Percentiles rank a stretch among this genome's conserved stretches.
These are phyloP conservation scores for Candida krabiensis DNA, from an alignment of 805 yeast genomes.

Conservation along the genomic window DNA sequence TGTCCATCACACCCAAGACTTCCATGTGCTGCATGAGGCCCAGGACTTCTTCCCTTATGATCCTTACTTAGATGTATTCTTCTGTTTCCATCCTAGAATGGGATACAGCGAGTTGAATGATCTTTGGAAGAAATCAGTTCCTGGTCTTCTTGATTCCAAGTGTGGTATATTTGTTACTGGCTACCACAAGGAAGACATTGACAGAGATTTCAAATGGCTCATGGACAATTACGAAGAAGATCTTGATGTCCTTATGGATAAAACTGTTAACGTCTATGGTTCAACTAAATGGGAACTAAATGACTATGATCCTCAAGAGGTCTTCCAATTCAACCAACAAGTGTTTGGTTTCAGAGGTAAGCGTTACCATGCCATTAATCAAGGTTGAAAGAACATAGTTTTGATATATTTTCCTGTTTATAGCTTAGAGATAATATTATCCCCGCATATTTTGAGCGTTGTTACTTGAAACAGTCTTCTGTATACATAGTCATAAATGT, in stretches of 20 bases:
- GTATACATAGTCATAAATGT: no score
- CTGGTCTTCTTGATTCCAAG: slow-evolving; percentile 87
- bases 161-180: slow-evolving; percentile 92
- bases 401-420: slow-evolving; percentile 2
- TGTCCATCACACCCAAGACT: slow-evolving; percentile 85
- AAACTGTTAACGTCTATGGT: slow-evolving; percentile 69
- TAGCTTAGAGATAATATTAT: neutral
- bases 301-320: slow-evolving; percentile 89
- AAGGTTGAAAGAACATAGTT: slow-evolving; percentile 9
- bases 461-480: no score
- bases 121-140: slow-evolving; percentile 81
- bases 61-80: slow-evolving; percentile 91
- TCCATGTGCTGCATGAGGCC: slow-evolving; percentile 86
- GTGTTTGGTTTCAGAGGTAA: slow-evolving; percentile 94
- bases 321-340: slow-evolving; percentile 87
- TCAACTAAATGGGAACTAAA: slow-evolving; percentile 94
- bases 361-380: slow-evolving; percentile 81
- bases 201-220: slow-evolving; percentile 73
- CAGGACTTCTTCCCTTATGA: slow-evolving; percentile 98
- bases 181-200: slow-evolving; percentile 71
- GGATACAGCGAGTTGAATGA: slow-evolving; percentile 77
- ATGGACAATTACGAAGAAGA: slow-evolving; percentile 65
- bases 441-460: no score
- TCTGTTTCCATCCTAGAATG: slow-evolving; percentile 94
- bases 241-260: slow-evolving; percentile 78